Evolutionary conservation across 805 yeast genomes (phyloP).

Genomic region (Candida arabinofermentans): DNA sequence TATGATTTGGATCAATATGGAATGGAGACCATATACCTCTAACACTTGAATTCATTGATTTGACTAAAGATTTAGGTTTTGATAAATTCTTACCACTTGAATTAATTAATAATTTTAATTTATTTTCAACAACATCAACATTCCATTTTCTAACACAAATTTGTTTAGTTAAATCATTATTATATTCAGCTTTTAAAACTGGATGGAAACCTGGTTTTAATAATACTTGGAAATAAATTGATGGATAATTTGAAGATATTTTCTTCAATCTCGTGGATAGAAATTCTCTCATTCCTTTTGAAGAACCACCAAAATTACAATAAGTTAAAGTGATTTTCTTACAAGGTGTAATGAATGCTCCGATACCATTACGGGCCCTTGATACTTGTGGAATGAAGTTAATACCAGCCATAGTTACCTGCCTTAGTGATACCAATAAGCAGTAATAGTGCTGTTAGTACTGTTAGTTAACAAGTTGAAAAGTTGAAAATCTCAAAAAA

Average conservation of each 20-base stretch:
- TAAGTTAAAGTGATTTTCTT: conserved; percentile 69
- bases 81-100: conserved; percentile 61
- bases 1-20: conserved; percentile 56
- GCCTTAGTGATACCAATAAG: too few species aligned
- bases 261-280: conserved; percentile 47
- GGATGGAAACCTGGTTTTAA: conserved; percentile 80
- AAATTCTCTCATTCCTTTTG: conserved; percentile 72
- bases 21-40: conserved; percentile 98
- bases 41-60: conserved; percentile 74
- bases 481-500: too few species aligned
- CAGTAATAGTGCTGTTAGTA: too few species aligned
- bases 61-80: conserved; percentile 73
- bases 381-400: conserved; percentile 58
- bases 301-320: conserved; percentile 96
- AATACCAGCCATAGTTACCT: conserved; percentile 40
- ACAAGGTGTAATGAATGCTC: conserved; percentile 73
- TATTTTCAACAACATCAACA: conserved; percentile 56
- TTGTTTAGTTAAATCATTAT: conserved; percentile 29
- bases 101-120: conserved; percentile 59
- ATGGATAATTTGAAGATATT: conserved; percentile 58
- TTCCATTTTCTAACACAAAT: conserved; percentile 77
- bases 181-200: conserved; percentile 55
- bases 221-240: conserved; percentile 66
- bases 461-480: too few species aligned
- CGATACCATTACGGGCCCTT: conserved; percentile 69